A percentile compares a stretch with the other conserved stretches of the same genome.
Evolutionary conservation across 108 stramenopile species (phyloP).

Genomic region (Conticribra guillardii): DNA sequence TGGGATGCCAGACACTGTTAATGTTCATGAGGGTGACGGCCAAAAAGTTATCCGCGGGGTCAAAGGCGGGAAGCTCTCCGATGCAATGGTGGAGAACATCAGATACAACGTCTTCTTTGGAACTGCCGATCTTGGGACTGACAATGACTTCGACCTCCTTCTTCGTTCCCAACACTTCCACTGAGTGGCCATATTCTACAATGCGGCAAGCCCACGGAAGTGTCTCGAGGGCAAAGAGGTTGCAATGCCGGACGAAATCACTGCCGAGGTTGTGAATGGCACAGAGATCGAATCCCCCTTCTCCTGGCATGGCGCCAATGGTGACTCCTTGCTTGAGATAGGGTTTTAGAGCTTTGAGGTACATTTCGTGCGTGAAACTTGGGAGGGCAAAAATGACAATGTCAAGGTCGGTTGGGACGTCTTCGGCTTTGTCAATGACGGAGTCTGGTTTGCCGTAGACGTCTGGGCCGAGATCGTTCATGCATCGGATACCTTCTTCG

Average conservation of each 20-base stretch:
- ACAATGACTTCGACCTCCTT: conserved; percentile 60
- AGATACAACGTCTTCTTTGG: conserved; percentile 8
- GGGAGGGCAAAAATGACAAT: conserved; percentile 57
- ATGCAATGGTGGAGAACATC: conserved; percentile 37
- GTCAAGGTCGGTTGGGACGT: conserved; percentile 28
- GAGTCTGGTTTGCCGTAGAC: conserved; percentile 42
- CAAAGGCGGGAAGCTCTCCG: conserved; percentile 38
- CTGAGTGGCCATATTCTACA: conserved; percentile 48
- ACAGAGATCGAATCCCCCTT: conserved; percentile 58
- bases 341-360: conserved; percentile 50
- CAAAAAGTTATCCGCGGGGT: conserved; percentile 59
- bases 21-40: conserved; percentile 67
- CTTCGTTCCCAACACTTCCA: conserved; percentile 62
- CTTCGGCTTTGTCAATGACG: conserved; percentile 34
- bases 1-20: conserved; percentile 67
- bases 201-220: conserved; percentile 66
- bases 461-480: conserved; percentile 53
- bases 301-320: conserved; percentile 64
- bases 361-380: conserved; percentile 52
- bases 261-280: conserved; percentile 50
- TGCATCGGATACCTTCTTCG: conserved; percentile 46
- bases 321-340: conserved; percentile 44
- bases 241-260: conserved; percentile 45
- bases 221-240: conserved; percentile 61
- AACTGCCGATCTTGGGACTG: conserved; percentile 25